Conservation (phyloP, 2,329 filamentous ascomycete species). For the Chaetomium globosum region DNA sequence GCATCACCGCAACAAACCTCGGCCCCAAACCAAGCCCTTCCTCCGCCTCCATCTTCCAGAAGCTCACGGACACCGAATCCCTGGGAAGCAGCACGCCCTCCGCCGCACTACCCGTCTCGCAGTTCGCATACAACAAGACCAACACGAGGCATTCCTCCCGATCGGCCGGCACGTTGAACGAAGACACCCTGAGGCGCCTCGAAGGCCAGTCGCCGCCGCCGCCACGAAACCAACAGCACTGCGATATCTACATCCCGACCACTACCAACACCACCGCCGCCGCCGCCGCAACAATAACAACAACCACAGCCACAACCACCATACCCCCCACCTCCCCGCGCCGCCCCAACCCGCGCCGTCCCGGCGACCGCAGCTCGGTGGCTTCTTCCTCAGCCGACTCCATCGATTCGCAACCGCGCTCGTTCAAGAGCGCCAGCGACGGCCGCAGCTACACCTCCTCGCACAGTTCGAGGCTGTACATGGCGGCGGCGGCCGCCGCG, state of each 20-base stretch:
- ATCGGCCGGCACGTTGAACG: slow-evolving; percentile 30
- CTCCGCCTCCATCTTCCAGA: slow-evolving; percentile 25
- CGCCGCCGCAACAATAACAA: background rate
- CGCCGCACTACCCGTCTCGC: slow-evolving; percentile 27
- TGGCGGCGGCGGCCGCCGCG: slow-evolving; percentile 9
- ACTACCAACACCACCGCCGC: slow-evolving; percentile 24
- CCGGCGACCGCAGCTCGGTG: slow-evolving; percentile 33
- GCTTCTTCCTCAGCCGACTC: slow-evolving; percentile 36
- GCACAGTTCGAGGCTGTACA: slow-evolving; percentile 33
- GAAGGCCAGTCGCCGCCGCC: slow-evolving; percentile 33
- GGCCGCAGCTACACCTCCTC: slow-evolving; percentile 34
- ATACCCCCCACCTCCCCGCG: slow-evolving; percentile 16
- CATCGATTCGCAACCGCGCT: slow-evolving; percentile 32
- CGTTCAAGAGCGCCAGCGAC: slow-evolving; percentile 30
- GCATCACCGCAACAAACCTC: slow-evolving; percentile 19
- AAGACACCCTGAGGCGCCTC: slow-evolving; percentile 38
- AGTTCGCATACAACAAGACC: slow-evolving; percentile 22
- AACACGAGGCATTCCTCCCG: slow-evolving; percentile 13
- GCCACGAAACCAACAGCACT: slow-evolving; percentile 11
- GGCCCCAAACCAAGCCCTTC: slow-evolving; percentile 20
- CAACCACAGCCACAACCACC: slow-evolving; percentile 10
- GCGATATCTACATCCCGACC: slow-evolving; percentile 34
- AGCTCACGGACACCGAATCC: slow-evolving; percentile 25
- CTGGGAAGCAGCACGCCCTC: slow-evolving; percentile 15
- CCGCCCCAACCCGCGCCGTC: slow-evolving; percentile 3